phyloP scores from a whole-genome alignment of 2,329 filamentous ascomycete species.

The Falciphora oryzae region DNA sequence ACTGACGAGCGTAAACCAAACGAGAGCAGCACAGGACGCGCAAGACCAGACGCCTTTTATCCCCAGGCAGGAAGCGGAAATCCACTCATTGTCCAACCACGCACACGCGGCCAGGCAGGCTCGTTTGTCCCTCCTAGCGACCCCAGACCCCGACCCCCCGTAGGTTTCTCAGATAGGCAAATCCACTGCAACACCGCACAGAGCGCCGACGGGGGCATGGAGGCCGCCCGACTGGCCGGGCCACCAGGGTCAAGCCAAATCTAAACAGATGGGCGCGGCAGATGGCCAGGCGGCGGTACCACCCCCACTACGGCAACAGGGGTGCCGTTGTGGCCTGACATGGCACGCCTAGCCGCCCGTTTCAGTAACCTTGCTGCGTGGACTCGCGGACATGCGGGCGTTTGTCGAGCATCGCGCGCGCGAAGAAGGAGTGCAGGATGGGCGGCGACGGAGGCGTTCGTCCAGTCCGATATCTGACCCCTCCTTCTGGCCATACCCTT shows the following conservation, averaged over 20 bases:
- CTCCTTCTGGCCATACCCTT: neutral
- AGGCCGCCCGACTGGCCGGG: neutral
- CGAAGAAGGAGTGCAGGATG: neutral
- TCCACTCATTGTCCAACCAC: neutral
- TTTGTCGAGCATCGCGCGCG: neutral
- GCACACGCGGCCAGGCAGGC: neutral
- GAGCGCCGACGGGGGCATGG: neutral
- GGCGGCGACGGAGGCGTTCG: neutral
- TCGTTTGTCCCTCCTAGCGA: neutral
- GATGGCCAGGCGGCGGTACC: neutral
- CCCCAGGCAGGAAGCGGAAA: neutral
- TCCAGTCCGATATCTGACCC: neutral
- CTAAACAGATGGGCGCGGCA: neutral
- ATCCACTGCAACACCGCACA: neutral
- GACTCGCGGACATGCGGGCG: neutral
- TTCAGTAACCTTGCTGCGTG: neutral
- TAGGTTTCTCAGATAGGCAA: neutral
- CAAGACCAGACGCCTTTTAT: neutral
- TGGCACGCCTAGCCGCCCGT: neutral
- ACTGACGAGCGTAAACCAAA: neutral
- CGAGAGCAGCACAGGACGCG: neutral
- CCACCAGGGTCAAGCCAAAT: neutral
- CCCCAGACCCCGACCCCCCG: too few relatives aligned
- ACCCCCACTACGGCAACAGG: neutral
- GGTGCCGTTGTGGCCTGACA: neutral